Evolutionary conservation across 306 rosid species (phyloP), one percentile per base, ranked within the genome.

Genomic region (Psophocarpus tetragonolobus): DNA sequence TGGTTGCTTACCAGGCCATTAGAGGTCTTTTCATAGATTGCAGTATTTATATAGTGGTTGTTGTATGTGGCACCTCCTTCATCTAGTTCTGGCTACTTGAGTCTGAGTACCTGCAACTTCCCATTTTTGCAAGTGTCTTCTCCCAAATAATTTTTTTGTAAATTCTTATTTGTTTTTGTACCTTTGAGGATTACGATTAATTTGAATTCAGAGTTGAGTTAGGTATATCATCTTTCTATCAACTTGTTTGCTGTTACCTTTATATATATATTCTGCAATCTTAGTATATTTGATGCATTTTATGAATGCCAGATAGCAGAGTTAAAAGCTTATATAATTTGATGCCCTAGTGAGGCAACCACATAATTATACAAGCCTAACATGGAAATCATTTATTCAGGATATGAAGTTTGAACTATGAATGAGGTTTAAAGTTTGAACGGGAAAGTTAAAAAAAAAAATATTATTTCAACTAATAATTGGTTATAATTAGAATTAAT

Each of bases 1-100:
- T 92, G 89, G 96, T 87, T 2, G 86, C 80, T 6, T 94, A 92
- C 75, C 98, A 94, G 64, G 90, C 96, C 12, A 51, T 92, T 72
- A 85, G 91, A 48, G 96, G 91, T 12, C 7, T 89, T 82, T 92
- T 92, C 78, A 94, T 90, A 42, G 96, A 94, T 79, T 84, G 80
- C 80, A 89, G 97, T 80, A 81, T 94, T 86, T 92, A 90, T 81
- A 36, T 84, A 23, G 96, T 92, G 33, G 84, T 92, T 68, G 91
- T 92, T 36, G 82, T 90, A 20, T 92, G 96, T 79, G 91, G 82
- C 80, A 73, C 80, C 76, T 88, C 92, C 74, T 41, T 91, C 48
- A 54, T 85, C 71, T 88, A 90, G 86, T 60, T 71, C 61, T 51
- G 2, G 15, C 7, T 51, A 15, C 15, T 70, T 30, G 13, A 8